These are phyloP conservation scores for Cladosporium oxysporum DNA, from an alignment of 2,329 filamentous ascomycete genomes.

Conservation along the genomic window DNA sequence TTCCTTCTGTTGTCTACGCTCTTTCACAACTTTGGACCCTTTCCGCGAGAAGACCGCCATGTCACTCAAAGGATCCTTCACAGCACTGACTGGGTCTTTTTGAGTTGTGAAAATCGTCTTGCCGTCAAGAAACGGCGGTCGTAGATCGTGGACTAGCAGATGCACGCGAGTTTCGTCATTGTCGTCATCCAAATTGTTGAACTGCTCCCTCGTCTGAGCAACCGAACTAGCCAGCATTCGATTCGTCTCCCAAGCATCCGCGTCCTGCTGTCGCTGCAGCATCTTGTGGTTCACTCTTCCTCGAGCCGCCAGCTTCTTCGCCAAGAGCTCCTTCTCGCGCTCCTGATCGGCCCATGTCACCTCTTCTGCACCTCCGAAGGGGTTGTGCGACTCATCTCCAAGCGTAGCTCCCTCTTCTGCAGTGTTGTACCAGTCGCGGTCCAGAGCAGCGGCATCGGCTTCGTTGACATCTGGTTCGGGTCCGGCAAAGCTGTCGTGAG, in stretches of 20 bases:
- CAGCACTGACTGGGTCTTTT: constrained; percentile 88
- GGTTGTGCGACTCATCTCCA: constrained; percentile 90
- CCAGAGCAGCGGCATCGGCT: constrained; percentile 72
- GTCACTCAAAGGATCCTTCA: constrained; percentile 91
- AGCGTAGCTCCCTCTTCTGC: constrained; percentile 84
- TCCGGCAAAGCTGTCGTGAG: constrained; percentile 61
- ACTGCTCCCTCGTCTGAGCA: constrained; percentile 81
- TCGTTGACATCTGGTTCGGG: constrained; percentile 62
- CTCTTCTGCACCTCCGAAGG: constrained; percentile 75
- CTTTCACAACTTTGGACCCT: constrained; percentile 88
- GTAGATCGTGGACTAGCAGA: constrained; percentile 87
- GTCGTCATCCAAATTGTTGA: constrained; percentile 82
- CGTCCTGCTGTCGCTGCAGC: constrained; percentile 86
- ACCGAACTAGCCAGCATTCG: constrained; percentile 97
- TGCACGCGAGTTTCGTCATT: constrained; percentile 88
- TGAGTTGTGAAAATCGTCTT: constrained; percentile 97
- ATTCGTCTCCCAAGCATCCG: constrained; percentile 98
- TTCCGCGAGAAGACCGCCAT: constrained; percentile 98
- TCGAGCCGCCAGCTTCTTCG: constrained; percentile 68
- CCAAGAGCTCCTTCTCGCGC: constrained; percentile 69
- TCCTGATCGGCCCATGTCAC: constrained; percentile 71
- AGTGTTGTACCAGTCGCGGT: constrained; percentile 90
- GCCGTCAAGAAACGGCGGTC: constrained; percentile 92
- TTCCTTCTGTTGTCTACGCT: constrained; percentile 88
- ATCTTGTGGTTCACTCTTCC: constrained; percentile 62